Percentiles rank a stretch among this genome's conserved stretches.
These are phyloP conservation scores for Helianthus annuus DNA, from an alignment of 129 eudicot species.

Conservation along the genomic window HanXRQr2.0-SUNRISE NC_035443.2:12777297-12777796, in stretches of 20 bases:
- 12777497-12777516: constrained; percentile 49
- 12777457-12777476: constrained; percentile 62
- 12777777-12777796: constrained; percentile 47
- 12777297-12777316: constrained; percentile 60
- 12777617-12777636: constrained; percentile 47
- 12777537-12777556: constrained; percentile 49
- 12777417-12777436: constrained; percentile 64
- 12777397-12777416: constrained; percentile 54
- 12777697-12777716: constrained; percentile 48
- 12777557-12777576: constrained; percentile 54
- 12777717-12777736: constrained; percentile 66
- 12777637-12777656: constrained; percentile 55
- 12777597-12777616: constrained; percentile 52
- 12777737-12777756: constrained; percentile 56
- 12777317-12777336: constrained; percentile 72
- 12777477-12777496: constrained; percentile 57
- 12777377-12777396: constrained; percentile 65
- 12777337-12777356: constrained; percentile 82
- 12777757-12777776: constrained; percentile 61
- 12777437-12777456: constrained; percentile 56
- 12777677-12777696: constrained; percentile 54
- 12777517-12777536: constrained; percentile 48
- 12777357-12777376: constrained; percentile 80
- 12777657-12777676: constrained; percentile 58
- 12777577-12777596: constrained; percentile 53